Percentiles rank a stretch among this genome's conserved stretches.
These are phyloP conservation scores for Boehmeria nivea DNA, from an alignment of 306 rosid species.

Conservation along the genomic window DNA sequence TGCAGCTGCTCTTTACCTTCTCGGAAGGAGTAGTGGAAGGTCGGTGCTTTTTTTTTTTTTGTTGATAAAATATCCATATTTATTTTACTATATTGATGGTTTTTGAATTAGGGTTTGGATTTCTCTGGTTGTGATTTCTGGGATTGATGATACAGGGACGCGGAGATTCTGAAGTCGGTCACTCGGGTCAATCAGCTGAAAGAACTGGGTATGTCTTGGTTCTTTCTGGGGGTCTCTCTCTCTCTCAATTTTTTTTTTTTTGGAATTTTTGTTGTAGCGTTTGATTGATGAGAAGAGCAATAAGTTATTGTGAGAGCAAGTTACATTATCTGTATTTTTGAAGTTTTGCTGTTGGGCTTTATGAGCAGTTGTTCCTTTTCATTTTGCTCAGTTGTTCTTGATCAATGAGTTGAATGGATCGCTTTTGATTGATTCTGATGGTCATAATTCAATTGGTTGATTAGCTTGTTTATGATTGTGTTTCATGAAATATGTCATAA, in stretches of 20 bases:
- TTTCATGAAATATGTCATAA: no score
- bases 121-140: background rate
- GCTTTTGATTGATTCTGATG: background rate
- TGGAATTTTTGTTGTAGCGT: no score
- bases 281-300: no score
- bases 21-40: constrained; percentile 97
- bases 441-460: no score
- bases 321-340: background rate
- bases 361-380: background rate
- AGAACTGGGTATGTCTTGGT: constrained; percentile 65
- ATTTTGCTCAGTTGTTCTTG: background rate
- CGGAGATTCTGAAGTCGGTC: constrained; percentile 68
- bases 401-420: background rate
- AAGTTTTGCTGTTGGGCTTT: background rate
- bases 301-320: no score
- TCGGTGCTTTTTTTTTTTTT: constrained; percentile 7
- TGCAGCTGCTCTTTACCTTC: constrained; percentile 93
- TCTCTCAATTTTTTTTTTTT: background rate
- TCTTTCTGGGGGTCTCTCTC: background rate
- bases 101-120: background rate
- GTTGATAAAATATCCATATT: no score
- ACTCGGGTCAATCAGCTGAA: constrained; percentile 76
- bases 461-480: no score
- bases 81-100: no score
- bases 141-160: constrained; percentile 54